Conservation (phyloP, 495 filamentous ascomycete species). For the Aspergillus olivimuriae region DNA sequence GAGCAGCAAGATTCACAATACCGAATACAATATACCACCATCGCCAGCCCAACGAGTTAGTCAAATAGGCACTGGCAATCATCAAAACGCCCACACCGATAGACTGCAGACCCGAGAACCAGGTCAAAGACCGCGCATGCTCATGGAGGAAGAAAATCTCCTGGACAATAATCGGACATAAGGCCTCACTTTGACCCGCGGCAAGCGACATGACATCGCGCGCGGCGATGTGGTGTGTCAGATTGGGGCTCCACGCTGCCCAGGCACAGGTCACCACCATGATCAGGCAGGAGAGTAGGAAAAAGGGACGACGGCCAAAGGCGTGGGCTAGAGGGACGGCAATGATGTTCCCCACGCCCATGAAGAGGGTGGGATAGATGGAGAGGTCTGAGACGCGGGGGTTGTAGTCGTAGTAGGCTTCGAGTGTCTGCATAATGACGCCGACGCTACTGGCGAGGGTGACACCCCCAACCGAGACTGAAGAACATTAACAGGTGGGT, state of each 20-base stretch:
- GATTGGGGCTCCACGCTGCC: slow-evolving; percentile 15
- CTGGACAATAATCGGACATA: slow-evolving; percentile 18
- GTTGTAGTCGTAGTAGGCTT: slow-evolving; percentile 16
- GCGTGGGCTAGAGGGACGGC: slow-evolving; percentile 18
- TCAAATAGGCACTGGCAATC: slow-evolving; percentile 15
- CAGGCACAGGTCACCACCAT: slow-evolving; percentile 17
- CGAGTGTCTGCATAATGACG: slow-evolving; percentile 2
- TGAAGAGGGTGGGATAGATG: slow-evolving; percentile 24
- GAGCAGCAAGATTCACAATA: slow-evolving; percentile 10
- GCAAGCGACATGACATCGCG: slow-evolving; percentile 22
- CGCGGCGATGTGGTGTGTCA: slow-evolving; percentile 19
- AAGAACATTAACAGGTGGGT: not conserved
- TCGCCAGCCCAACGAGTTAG: slow-evolving; percentile 13
- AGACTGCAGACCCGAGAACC: slow-evolving; percentile 18
- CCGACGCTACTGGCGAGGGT: slow-evolving; percentile 22
- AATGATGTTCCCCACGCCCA: slow-evolving; percentile 24
- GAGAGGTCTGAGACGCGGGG: slow-evolving; percentile 16
- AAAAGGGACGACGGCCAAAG: slow-evolving; percentile 18
- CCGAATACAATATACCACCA: slow-evolving; percentile 21
- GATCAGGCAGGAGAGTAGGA: slow-evolving; percentile 17
- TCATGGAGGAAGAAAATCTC: slow-evolving; percentile 18
- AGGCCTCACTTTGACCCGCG: slow-evolving; percentile 21
- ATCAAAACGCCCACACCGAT: slow-evolving; percentile 12
- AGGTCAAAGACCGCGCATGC: slow-evolving; percentile 13
- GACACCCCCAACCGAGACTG: slow-evolving; percentile 8